Conservation (phyloP, 164 flowering plant genomes). For the Macadamia integrifolia region DNA sequence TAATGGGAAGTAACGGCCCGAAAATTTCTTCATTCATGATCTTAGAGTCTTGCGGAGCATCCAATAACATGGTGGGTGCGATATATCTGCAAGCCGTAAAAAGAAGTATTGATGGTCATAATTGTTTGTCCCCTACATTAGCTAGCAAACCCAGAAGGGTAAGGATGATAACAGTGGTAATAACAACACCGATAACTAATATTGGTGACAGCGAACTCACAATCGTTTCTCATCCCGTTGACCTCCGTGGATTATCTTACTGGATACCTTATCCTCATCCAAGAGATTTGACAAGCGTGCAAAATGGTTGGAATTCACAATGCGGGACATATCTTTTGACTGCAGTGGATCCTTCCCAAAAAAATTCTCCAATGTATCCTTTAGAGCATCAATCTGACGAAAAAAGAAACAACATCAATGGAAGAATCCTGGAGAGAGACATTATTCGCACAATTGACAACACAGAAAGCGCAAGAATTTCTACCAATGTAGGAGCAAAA, state of each 20-base stretch:
- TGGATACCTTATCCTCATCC: conserved; percentile 75
- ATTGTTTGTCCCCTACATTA: neutral
- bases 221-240: conserved; percentile 45
- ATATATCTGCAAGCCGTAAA: conserved; percentile 44
- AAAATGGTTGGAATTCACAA: conserved; percentile 71
- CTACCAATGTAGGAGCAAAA: conserved; percentile 70
- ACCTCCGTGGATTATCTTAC: conserved; percentile 74
- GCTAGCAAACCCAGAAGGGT: too few species aligned
- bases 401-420: conserved; percentile 2
- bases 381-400: conserved; percentile 56
- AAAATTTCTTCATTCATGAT: conserved; percentile 93
- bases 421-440: conserved; percentile 6
- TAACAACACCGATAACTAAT: neutral
- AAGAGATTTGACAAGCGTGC: conserved; percentile 58
- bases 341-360: conserved; percentile 68
- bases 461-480: neutral
- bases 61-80: conserved; percentile 81
- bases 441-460: neutral
- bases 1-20: conserved; percentile 90
- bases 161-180: neutral
- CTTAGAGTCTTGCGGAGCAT: conserved; percentile 73
- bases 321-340: conserved; percentile 73
- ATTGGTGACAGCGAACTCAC: conserved; percentile 36
- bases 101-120: neutral
- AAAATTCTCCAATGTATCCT: conserved; percentile 47